Conservation (phyloP, 495 filamentous ascomycete species). For the Hyphodiscus hymeniophilus region DNA sequence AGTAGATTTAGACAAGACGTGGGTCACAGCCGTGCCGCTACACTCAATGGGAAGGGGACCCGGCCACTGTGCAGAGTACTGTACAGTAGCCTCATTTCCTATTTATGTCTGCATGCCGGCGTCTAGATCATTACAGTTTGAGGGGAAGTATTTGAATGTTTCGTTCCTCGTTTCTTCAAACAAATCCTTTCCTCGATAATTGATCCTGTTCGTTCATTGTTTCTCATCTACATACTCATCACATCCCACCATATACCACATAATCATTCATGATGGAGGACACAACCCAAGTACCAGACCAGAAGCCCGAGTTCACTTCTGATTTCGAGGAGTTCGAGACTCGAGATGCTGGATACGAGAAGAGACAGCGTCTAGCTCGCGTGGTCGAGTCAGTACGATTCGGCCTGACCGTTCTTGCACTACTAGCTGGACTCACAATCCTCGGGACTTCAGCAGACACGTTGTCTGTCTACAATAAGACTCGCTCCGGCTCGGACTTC, state of each 20-base stretch:
- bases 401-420: slow-evolving; percentile 38
- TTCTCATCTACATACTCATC: not conserved
- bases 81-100: slow-evolving; percentile 8
- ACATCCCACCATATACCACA: not conserved
- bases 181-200: slow-evolving; percentile 4
- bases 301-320: not conserved
- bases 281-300: not conserved
- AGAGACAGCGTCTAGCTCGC: slow-evolving; percentile 3
- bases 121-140: slow-evolving; percentile 4
- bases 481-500: slow-evolving; percentile 32
- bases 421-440: slow-evolving; percentile 38
- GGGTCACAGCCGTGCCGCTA: slow-evolving; percentile 2
- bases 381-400: slow-evolving; percentile 33
- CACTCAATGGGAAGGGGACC: not conserved
- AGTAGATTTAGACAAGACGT: slow-evolving; percentile 13
- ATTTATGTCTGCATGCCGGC: slow-evolving; percentile 19
- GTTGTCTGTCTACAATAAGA: slow-evolving; percentile 39
- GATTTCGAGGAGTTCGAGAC: slow-evolving; percentile 15
- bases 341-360: slow-evolving; percentile 3
- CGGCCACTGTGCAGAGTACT: not conserved
- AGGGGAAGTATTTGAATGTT: slow-evolving; percentile 21
- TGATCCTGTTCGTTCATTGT: slow-evolving; percentile 13
- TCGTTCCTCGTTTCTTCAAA: slow-evolving; percentile 14
- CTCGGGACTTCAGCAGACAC: slow-evolving; percentile 41
- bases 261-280: not conserved